Conservation (phyloP, 2,329 filamentous ascomycete genomes). For the Fusarium sp. region DNA sequence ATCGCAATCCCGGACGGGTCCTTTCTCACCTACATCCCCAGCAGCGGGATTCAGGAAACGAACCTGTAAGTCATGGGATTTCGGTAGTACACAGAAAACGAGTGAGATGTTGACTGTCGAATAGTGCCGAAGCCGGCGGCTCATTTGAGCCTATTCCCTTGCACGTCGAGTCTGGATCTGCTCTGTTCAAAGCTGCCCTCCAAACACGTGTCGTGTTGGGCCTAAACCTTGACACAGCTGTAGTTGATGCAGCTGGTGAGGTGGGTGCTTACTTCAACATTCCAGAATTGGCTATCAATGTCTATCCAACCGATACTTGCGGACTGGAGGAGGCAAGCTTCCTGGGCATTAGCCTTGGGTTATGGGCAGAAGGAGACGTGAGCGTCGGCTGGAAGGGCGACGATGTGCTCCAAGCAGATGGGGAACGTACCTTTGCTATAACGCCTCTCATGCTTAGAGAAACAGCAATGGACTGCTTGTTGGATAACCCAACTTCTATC, state of each 20-base stretch:
- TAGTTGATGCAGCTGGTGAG: background rate
- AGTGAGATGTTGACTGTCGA: background rate
- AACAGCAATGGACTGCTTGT: background rate
- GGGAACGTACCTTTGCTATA: background rate
- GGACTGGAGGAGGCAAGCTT: background rate
- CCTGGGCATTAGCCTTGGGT: background rate
- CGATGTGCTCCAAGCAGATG: background rate
- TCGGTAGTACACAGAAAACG: too few species aligned
- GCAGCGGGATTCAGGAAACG: background rate
- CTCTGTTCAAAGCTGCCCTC: background rate
- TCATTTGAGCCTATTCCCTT: background rate
- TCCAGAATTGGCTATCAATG: background rate
- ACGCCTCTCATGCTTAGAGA: background rate
- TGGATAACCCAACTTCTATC: background rate
- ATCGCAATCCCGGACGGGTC: background rate
- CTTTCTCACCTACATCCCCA: background rate
- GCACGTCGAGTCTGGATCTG: conserved; percentile 1
- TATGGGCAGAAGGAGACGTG: background rate
- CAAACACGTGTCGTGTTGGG: background rate
- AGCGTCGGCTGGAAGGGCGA: background rate
- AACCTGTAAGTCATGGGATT: background rate
- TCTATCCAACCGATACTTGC: background rate
- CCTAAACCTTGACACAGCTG: background rate
- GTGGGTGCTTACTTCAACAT: background rate
- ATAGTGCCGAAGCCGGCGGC: background rate